Percentiles rank a stretch among this genome's conserved stretches.
Conservation (phyloP, 331 rosid species). For the Pyrus hybrid region DNA sequence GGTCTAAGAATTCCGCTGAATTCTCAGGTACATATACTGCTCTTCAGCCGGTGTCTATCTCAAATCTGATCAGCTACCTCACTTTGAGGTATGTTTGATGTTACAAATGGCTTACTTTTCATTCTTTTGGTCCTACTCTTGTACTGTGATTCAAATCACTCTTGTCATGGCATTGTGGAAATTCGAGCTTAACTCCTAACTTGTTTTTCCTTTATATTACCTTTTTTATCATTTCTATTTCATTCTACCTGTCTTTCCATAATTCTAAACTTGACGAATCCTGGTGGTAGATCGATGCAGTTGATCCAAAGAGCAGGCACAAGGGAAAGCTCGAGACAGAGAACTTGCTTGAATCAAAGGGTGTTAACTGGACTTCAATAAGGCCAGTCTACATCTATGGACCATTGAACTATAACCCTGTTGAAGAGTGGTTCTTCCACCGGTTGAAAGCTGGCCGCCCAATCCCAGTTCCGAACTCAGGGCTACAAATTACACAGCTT, state of each 20-base stretch:
- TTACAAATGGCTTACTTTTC: neutral
- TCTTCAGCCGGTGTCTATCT: constrained; percentile 96
- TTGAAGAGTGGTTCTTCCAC: constrained; percentile 99
- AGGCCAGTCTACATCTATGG: constrained; percentile 98
- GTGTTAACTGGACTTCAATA: constrained; percentile 85
- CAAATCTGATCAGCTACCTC: constrained; percentile 76
- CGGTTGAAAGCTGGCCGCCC: constrained; percentile 95
- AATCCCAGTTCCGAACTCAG: constrained; percentile 81
- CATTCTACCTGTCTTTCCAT: neutral
- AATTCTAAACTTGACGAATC: constrained; percentile 5
- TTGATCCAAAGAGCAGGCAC: constrained; percentile 98
- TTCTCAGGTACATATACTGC: constrained; percentile 89
- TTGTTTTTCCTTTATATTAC: neutral
- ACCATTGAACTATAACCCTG: constrained; percentile 91
- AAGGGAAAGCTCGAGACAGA: constrained; percentile 99
- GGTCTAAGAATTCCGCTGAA: neutral
- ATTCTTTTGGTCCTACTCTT: neutral
- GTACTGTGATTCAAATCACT: neutral
- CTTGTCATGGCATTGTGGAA: neutral
- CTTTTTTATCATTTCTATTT: neutral
- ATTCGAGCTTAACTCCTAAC: neutral
- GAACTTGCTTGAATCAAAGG: constrained; percentile 57
- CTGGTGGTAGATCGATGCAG: constrained; percentile 58
- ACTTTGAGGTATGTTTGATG: constrained; percentile 56
- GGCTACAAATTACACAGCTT: constrained; percentile 80